Percentiles rank a stretch among this genome's conserved stretches.
Conservation (phyloP, 1,284 basidiomycete genomes). For the Ustilago shanxiensis region DNA sequence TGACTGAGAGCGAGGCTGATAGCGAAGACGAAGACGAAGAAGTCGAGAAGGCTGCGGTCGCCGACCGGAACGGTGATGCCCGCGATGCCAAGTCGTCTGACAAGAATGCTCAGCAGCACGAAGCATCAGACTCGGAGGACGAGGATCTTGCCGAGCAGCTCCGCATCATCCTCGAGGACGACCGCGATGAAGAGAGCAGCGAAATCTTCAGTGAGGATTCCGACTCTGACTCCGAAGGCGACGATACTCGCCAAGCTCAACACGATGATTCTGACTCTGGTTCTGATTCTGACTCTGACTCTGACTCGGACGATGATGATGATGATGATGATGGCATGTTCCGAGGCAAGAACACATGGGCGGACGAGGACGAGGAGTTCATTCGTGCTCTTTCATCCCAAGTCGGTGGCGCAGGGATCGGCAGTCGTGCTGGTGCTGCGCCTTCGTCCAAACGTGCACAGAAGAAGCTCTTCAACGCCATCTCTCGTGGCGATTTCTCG, state of each 20-base stretch:
- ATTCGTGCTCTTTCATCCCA: constrained; percentile 73
- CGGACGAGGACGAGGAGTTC: constrained; percentile 78
- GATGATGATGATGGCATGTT: constrained; percentile 66
- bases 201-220: constrained; percentile 43
- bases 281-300: constrained; percentile 35
- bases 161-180: constrained; percentile 45
- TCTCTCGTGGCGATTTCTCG: constrained; percentile 77
- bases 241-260: constrained; percentile 10
- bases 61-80: background rate
- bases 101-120: background rate
- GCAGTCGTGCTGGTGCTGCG: constrained; percentile 18
- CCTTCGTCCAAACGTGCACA: constrained; percentile 71
- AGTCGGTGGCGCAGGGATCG: constrained; percentile 43
- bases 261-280: constrained; percentile 24
- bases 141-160: constrained; percentile 45
- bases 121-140: constrained; percentile 16
- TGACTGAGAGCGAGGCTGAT: constrained; percentile 53
- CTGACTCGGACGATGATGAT: constrained; percentile 47
- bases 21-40: constrained; percentile 26
- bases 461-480: constrained; percentile 77
- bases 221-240: constrained; percentile 21
- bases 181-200: constrained; percentile 36
- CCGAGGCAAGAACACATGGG: constrained; percentile 73
- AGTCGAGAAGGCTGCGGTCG: background rate
- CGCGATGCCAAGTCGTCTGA: background rate